Evolutionary conservation across 495 filamentous ascomycete species (phyloP).

Genomic region (Niebla homalea): DNA sequence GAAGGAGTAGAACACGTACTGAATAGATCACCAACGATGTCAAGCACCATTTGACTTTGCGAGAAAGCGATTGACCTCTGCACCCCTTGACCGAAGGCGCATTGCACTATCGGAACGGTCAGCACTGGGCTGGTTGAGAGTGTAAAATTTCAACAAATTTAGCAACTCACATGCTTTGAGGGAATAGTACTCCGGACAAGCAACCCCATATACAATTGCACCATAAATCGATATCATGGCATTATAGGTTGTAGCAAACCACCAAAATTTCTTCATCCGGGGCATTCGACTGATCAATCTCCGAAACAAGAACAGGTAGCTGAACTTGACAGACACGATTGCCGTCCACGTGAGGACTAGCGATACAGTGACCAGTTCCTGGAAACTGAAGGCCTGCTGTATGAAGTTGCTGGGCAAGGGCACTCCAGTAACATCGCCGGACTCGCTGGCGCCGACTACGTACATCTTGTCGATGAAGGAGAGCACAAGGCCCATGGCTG

Average conservation of each 20-base stretch:
- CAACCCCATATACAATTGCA: slow-evolving; percentile 1
- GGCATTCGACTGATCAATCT: slow-evolving; percentile 11
- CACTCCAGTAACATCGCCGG: background rate
- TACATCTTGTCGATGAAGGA: slow-evolving; percentile 11
- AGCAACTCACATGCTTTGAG: background rate
- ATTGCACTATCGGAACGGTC: no score
- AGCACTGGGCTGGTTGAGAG: no score
- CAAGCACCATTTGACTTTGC: no score
- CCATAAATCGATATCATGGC: slow-evolving; percentile 6
- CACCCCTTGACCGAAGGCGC: background rate
- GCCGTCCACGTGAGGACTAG: slow-evolving; percentile 9
- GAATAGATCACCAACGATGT: no score
- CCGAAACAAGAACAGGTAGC: slow-evolving; percentile 15
- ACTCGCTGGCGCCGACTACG: slow-evolving; percentile 1
- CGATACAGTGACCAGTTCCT: slow-evolving; percentile 1
- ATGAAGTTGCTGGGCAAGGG: background rate
- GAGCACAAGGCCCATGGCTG: slow-evolving; percentile 7
- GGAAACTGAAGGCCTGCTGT: slow-evolving; percentile 1
- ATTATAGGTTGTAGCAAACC: slow-evolving; percentile 8
- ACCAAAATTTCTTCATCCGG: slow-evolving; percentile 13
- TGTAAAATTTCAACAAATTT: no score
- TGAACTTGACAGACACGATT: slow-evolving; percentile 17
- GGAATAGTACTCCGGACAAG: slow-evolving; percentile 11
- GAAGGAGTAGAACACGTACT: no score
- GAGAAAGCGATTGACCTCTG: no score